Evolutionary conservation across 2,329 filamentous ascomycete genomes (phyloP), one percentile per base, ranked within the genome.

Genomic region (Cercospora janseana): DNA sequence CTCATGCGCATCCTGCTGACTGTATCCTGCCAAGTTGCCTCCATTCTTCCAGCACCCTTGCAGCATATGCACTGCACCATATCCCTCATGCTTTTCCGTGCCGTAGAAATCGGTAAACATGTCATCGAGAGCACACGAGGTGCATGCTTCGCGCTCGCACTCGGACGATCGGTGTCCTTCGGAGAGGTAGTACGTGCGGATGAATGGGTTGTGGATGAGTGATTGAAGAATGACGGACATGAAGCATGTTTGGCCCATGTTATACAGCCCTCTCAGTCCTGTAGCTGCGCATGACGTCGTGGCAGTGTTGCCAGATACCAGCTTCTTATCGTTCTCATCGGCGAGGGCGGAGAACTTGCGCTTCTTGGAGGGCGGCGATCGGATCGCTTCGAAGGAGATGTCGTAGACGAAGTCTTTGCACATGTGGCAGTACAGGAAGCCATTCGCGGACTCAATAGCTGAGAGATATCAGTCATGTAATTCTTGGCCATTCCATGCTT

Each of bases 161-260:
- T 88, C 86, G 60, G 78, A 80, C 49, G 82, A 85, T 62, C 86
- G 85, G 69, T 98, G 92, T 0, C 91, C 89, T 66, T 95, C 91
- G 31, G 87, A 85, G 4, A 98, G 83, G 68, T 95, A 97, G 70
- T 88, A 97, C 61, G 92, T 91, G 52, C 88, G 84, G 23, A 98
- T 79, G 35, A 96, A 79, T 0, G 92, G 92, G 65, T 97, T 96
- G 72, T 96, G 92, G 47, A 97, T 80, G 61, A 98, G 83, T 49
- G 87, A 90, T 69, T 97, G 93, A 12, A 98, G 77, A 40, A 97
- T 90, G 23, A 96, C 92, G 62, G 93, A 95, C 79, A 97, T 92
- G 71, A 96, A 98, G 74, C 92, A 98, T 8, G 93, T 97, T 51
- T 94, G 90, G n/a, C 92, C 93, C 68, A 95, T 92, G 65, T 97